Evolutionary conservation across 129 eudicot species (phyloP), one percentile per base, ranked within the genome.

Genomic region (Flaveria sonorensis): DNA sequence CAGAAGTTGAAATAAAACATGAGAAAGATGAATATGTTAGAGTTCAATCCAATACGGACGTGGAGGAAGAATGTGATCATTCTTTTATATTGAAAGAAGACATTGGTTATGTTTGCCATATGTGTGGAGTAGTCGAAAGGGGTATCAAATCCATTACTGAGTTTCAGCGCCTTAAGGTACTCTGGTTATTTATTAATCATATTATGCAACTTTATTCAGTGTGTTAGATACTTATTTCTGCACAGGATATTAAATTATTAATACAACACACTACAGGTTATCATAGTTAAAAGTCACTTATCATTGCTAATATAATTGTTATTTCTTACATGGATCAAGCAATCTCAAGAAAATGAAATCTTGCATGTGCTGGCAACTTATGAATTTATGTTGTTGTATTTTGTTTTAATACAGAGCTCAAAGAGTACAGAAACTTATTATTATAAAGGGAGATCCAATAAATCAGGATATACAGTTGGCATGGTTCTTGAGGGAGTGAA

Each of bases 341-440:
- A 47, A 47, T 47, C 5, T 47, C 0, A 47, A 47, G 2, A 47
- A 47, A 47, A 0, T 51, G 57, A 16, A 51, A 51, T 51, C 6
- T 16, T 51, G 57, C 57, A 14, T 11, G 18, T 14, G 55, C 55
- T 13, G 20, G 20, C 20, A 16, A 16, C 57, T 51, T 51, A 14
- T 51, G 57, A 51, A 16, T 0, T 16, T 51, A 51, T 16, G 20
- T 15, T 50, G 2, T 50, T 51, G 20, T 51, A 51, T 51, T 14
- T 51, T 51, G 20, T 51, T 51, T 51, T 51, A 56, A 20, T 83
- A 45, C 88, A 92, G 97, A 66, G 18, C 59, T 51, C 92, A 67
- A 83, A 83, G 81, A 77, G 59, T 73, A 81, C 82, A 30, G 81
- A 96, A 80, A 88, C 89, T 21, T 89, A 86, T 70, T 46, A 56